Evolutionary conservation across 495 filamentous ascomycete species (phyloP).

Genomic region (Daldinia grandis): DNA sequence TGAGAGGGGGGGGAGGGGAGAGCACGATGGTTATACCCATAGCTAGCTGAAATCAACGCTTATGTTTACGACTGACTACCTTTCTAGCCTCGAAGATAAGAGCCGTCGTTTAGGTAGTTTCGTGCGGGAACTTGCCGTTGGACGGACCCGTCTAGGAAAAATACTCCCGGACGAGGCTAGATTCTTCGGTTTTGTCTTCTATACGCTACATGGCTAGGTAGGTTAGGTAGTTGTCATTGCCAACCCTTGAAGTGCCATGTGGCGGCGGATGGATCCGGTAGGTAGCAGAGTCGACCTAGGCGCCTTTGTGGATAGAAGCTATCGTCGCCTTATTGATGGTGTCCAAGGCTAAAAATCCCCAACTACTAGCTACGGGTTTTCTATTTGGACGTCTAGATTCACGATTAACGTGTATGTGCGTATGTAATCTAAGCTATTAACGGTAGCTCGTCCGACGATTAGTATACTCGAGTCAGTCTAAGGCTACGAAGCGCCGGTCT

Average conservation of each 20-base stretch:
- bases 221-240: conserved; percentile 3
- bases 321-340: conserved; percentile 22
- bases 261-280: conserved; percentile 11
- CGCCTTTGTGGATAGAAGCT: conserved; percentile 7
- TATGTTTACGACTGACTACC: background rate
- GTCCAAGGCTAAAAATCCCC: conserved; percentile 12
- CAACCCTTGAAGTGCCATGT: conserved; percentile 38
- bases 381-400: conserved; percentile 5
- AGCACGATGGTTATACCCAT: conserved; percentile 13
- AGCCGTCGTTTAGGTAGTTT: background rate
- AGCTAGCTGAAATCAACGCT: conserved; percentile 22
- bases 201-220: conserved; percentile 7
- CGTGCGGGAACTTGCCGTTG: conserved; percentile 1
- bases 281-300: conserved; percentile 1
- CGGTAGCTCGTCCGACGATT: background rate
- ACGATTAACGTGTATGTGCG: background rate
- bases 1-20: too few species aligned
- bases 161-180: background rate
- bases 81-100: background rate
- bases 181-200: background rate
- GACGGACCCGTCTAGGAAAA: background rate
- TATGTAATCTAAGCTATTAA: background rate
- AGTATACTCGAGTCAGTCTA: background rate
- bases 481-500: background rate
- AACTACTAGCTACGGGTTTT: conserved; percentile 8